phyloP scores from a whole-genome alignment of 768 basidiomycete species.

The Psilocybe subaeruginosa region DNA sequence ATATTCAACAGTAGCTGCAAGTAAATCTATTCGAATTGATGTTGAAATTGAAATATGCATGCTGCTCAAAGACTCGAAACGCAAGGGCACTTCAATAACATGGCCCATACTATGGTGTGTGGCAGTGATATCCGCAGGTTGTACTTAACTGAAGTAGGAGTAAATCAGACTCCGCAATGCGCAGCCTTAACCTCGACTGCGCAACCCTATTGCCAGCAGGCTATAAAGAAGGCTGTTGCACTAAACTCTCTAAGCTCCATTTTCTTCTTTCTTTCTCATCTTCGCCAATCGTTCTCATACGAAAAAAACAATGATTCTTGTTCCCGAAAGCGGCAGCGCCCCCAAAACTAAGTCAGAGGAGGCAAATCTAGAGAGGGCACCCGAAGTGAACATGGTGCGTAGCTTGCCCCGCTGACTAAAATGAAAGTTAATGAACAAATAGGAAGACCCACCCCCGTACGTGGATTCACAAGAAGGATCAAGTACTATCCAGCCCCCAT shows the following conservation, averaged over 20 bases:
- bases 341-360: constrained; percentile 2
- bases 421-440: not conserved
- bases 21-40: too few species aligned
- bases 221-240: too few species aligned
- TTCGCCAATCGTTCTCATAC: too few species aligned
- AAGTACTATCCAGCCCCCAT: not conserved
- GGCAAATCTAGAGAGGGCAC: not conserved
- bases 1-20: too few species aligned
- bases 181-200: not conserved
- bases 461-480: not conserved
- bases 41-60: too few species aligned
- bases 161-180: not conserved
- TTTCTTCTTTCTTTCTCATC: not conserved
- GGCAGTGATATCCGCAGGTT: too few species aligned
- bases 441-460: constrained; percentile 19
- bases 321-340: constrained; percentile 1
- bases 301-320: constrained; percentile 3
- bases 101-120: too few species aligned
- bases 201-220: not conserved
- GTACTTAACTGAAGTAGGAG: too few species aligned
- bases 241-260: not conserved
- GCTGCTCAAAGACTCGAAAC: too few species aligned
- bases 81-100: too few species aligned
- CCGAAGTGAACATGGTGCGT: not conserved
- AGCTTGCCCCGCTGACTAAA: not conserved